Conservation (phyloP, 192 early-diverging fungal species). For the Backusella mclennaniae region DNA sequence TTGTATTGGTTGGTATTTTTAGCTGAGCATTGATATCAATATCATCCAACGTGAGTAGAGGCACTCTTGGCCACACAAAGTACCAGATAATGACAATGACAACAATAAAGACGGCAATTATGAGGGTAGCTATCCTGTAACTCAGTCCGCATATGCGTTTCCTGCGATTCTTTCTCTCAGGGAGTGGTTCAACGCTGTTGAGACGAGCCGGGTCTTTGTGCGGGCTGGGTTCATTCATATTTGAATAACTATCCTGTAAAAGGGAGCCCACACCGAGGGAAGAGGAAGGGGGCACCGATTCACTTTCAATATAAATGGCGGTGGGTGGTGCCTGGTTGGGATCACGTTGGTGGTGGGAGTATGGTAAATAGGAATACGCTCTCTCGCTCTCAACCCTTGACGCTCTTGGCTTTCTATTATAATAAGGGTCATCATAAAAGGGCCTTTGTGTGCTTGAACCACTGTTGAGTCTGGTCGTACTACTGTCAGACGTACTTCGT, state of each 20-base stretch:
- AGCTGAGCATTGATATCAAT: neutral
- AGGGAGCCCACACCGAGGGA: neutral
- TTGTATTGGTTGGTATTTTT: neutral
- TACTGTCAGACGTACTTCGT: slow-evolving; percentile 7
- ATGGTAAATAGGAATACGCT: slow-evolving; percentile 22
- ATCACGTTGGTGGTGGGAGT: slow-evolving; percentile 19
- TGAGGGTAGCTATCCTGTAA: neutral
- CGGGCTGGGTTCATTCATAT: neutral
- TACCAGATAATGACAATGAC: slow-evolving; percentile 17
- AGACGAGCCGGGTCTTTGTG: neutral
- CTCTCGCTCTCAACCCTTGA: neutral
- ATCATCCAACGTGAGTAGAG: neutral
- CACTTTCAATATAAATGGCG: slow-evolving; percentile 13
- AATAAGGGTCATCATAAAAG: slow-evolving; percentile 4
- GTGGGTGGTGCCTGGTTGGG: slow-evolving; percentile 4
- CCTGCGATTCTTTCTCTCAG: slow-evolving; percentile 3
- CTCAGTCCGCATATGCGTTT: neutral
- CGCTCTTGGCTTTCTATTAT: neutral
- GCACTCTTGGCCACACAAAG: slow-evolving; percentile 26
- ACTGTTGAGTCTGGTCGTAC: neutral
- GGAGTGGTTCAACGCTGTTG: neutral
- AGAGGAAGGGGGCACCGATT: neutral
- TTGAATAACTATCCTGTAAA: slow-evolving; percentile 2
- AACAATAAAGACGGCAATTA: neutral
- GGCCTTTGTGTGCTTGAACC: neutral